Percentiles rank a stretch among this genome's conserved stretches.
Evolutionary conservation across 352 stramenopile species (phyloP).

Genomic region (Phytophthora citricola): DNA sequence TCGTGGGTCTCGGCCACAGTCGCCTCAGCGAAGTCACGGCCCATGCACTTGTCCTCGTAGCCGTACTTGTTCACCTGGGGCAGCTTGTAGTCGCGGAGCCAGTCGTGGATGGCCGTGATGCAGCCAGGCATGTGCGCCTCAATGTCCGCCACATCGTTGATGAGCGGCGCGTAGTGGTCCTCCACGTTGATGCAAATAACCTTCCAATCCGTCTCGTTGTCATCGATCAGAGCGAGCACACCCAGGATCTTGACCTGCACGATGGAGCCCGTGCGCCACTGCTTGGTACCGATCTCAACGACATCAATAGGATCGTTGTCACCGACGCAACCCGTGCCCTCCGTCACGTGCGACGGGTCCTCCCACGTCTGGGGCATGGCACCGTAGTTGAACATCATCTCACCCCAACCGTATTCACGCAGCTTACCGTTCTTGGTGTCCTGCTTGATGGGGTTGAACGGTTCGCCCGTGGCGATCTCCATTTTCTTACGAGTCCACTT

Average conservation of each 20-base stretch:
- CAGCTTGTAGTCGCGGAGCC: constrained; percentile 99
- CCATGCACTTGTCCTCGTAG: constrained; percentile 98
- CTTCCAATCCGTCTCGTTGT: constrained; percentile 99
- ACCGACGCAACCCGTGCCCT: constrained; percentile 84
- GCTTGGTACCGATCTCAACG: constrained; percentile 96
- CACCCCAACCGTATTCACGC: constrained; percentile 96
- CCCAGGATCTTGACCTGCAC: constrained; percentile 98
- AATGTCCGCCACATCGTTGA: constrained; percentile 98
- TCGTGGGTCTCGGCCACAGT: constrained; percentile 89
- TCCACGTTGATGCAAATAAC: constrained; percentile 97
- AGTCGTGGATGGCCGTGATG: constrained; percentile 95
- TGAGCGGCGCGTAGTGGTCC: constrained; percentile 96
- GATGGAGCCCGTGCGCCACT: constrained; percentile 93
- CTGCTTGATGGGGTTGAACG: constrained; percentile 99
- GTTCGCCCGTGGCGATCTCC: constrained; percentile 97
- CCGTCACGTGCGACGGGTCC: constrained; percentile 92
- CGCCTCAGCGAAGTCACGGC: constrained; percentile 87
- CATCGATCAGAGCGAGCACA: constrained; percentile 99
- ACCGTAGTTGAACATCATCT: constrained; percentile 99
- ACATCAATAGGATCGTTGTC: constrained; percentile 99
- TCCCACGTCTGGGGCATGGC: constrained; percentile 99
- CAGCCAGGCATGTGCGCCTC: constrained; percentile 95
- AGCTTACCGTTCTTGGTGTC: constrained; percentile 98
- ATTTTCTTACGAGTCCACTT: constrained; percentile 99
- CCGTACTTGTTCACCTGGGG: constrained; percentile 99